Base-by-base conservation (phyloP, 1,139 yeast genomes). In the Geotrichum carabidarum region DNA sequence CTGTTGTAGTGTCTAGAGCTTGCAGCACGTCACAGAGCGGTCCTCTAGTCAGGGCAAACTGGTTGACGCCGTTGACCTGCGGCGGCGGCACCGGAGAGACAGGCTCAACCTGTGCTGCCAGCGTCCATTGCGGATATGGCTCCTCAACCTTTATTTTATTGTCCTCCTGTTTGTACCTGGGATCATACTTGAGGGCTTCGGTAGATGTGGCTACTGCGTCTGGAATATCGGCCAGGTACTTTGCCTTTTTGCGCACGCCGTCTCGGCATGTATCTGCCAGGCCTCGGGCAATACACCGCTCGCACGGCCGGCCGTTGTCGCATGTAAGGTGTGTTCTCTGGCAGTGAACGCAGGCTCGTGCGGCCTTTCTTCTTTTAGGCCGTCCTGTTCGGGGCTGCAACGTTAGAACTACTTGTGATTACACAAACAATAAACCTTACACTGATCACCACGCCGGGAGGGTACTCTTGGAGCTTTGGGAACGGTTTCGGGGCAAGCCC, bases 271-370 rank as follows among this genome's bases (percentile, higher is more conserved):
- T 76, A n/a, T 73, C 78, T 2, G 77, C 81, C 32, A 89, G 72
- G 0, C 93, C 93, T 62, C 90, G 75, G 46, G 76, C 77, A 7
- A 84, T 69, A 69, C 99, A 93, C 51, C 96, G 71, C 54, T 78
- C 78, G 65, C 99, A 93, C 0, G 99, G 99, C 50, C 99, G 70
- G 53, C 63, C 65, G 27, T 82, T 78, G 62, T 88, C 96, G 68
- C 97, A 90, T 0, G 96, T 86, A 76, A 89, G 81, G 68, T 90
- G 97, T 1, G 94, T 85, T 63, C 82, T 78, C 59, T 89, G 89
- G 66, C 97, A 90, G 69, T 88, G 93, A 45, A 81, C 80, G 64
- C 97, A 90, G 12, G 97, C 96, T 57, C 94, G 74, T 8, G 83
- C 76, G 0, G 91, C 89, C 67, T 88, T 88, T 57, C 74, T 71